Base-by-base conservation (phyloP, 2,329 filamentous ascomycete species). In the Ceratocystis papillata region DNA sequence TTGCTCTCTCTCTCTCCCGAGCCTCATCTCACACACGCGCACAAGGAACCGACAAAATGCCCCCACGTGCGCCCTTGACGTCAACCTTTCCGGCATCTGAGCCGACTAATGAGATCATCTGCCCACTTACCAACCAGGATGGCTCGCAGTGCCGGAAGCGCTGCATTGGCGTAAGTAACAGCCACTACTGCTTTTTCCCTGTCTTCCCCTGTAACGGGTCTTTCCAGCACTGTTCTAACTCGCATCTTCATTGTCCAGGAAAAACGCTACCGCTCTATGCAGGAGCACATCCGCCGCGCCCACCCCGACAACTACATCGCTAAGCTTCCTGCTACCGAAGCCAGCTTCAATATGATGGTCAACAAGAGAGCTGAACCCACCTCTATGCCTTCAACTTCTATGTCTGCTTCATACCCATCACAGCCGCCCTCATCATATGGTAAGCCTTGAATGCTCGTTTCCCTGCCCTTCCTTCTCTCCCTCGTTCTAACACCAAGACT, bases 291-390 rank as follows among this genome's bases (percentile, higher is more conserved):
- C 73, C 90, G 94, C 73, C 87, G 94, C 76, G 93, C 94, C 71
- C 94, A 99, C 76, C 93, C 93, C 69, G 91, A 96, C 76, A 88
- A 96, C 76, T 97, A 97, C 79, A 96, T 99, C 72, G 87, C 94
- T 62, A 96, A 97, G 83, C 88, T 97, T 72, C 93, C 94, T 71
- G 94, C 94, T 62, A 99, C 93, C 71, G 93, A 96, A 77, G 93
- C 97, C 78, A 96, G 91, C 85, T 96, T 99, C 77, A 80, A 89
- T 73, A 81, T 96, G 75, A 97, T 97, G 94, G 90, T 97, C 76
- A 95, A 86, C 76, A 87, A 90, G 75, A 83, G 83, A 72, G 28
- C 44, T 3, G 53, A 65, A 8, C 63, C 60, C 8, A 64, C 50
- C 30, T 64, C 62, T 22, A 53, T 55, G 30, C 83, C 82, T 69